These are phyloP conservation scores for Paracoccidioides lutzii DNA, from an alignment of 2,329 filamentous ascomycete genomes.

Conservation along the genomic window DNA sequence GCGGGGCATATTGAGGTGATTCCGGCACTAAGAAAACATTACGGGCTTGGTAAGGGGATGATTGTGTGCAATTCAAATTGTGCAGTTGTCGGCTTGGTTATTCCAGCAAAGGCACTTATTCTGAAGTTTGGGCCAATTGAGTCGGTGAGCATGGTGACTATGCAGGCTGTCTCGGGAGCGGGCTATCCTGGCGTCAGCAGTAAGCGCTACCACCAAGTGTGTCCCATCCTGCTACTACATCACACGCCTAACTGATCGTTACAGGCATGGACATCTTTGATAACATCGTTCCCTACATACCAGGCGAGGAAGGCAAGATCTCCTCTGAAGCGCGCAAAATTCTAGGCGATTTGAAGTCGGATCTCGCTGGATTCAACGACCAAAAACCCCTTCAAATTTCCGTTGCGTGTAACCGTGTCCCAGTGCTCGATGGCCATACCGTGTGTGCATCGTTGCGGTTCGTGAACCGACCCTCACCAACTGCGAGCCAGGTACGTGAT, in stretches of 20 bases:
- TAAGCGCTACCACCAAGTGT: not conserved
- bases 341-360: conserved; percentile 59
- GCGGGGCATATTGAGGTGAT: conserved; percentile 76
- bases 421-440: conserved; percentile 90
- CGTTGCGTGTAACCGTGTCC: conserved; percentile 82
- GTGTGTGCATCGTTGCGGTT: conserved; percentile 87
- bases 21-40: conserved; percentile 67
- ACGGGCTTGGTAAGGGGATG: conserved; percentile 69
- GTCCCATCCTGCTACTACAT: conserved; percentile 19
- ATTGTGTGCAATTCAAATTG: conserved; percentile 97
- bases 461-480: conserved; percentile 59
- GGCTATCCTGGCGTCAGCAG: conserved; percentile 48
- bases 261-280: conserved; percentile 92
- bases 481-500: conserved; percentile 60
- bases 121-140: conserved; percentile 67
- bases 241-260: conserved; percentile 33
- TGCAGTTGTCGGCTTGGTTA: conserved; percentile 89
- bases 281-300: conserved; percentile 89
- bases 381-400: conserved; percentile 63
- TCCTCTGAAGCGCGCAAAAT: conserved; percentile 94
- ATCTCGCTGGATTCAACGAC: conserved; percentile 62
- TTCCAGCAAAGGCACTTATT: conserved; percentile 84
- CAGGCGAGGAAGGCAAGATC: conserved; percentile 90
- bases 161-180: conserved; percentile 88
- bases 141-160: conserved; percentile 73